Conservation (phyloP, 768 basidiomycete species). For the Mycena olivaceomarginata region DNA sequence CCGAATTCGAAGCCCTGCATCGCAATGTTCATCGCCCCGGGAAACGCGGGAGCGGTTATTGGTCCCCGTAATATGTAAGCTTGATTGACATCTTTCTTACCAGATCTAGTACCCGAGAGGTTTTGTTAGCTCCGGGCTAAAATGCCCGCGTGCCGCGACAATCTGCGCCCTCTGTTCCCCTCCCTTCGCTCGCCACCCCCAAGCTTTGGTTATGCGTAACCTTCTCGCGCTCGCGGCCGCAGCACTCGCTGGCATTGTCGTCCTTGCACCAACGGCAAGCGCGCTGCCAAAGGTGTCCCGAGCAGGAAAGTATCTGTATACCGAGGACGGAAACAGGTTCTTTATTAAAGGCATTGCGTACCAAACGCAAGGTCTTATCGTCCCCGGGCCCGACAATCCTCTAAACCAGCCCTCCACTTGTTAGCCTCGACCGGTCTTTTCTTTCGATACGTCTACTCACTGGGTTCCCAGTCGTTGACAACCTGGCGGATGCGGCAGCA, state of each 20-base stretch:
- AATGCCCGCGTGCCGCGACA: not conserved
- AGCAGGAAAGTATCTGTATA: slow-evolving; percentile 88
- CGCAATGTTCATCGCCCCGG: too few species aligned
- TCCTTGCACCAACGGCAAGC: not conserved
- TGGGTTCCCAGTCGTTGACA: slow-evolving; percentile 74
- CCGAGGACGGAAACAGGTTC: slow-evolving; percentile 84
- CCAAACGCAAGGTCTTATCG: slow-evolving; percentile 76
- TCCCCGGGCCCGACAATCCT: slow-evolving; percentile 23
- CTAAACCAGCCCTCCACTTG: slow-evolving; percentile 43
- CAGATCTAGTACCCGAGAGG: not conserved
- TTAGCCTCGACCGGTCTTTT: slow-evolving; percentile 60
- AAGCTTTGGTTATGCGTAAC: slow-evolving; percentile 15
- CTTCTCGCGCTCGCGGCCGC: not conserved
- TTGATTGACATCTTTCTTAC: not conserved
- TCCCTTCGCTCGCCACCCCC: not conserved
- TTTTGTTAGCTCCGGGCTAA: not conserved
- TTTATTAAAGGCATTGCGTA: slow-evolving; percentile 94
- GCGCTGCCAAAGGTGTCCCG: slow-evolving; percentile 84
- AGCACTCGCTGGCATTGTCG: not conserved
- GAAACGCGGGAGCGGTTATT: too few species aligned
- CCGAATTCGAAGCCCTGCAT: too few species aligned
- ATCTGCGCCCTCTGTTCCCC: not conserved
- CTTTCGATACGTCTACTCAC: slow-evolving; percentile 57
- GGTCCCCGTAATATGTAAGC: too few species aligned
- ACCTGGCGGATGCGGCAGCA: slow-evolving; percentile 78